Conservation (phyloP, 176 grass and related monocot genomes). For the Zoysia pacifica region DNA sequence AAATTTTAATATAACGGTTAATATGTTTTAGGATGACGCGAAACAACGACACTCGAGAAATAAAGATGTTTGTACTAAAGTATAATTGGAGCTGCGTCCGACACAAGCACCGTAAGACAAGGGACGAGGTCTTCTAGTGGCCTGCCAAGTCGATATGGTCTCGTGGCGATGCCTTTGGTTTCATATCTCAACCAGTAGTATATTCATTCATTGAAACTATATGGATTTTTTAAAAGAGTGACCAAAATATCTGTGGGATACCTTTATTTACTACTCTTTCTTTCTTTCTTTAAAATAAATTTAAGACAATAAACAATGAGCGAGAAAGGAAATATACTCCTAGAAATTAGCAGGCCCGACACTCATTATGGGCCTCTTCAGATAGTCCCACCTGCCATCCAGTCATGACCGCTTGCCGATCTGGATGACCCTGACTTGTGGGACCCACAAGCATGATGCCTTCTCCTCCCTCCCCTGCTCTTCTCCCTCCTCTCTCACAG, state of each 20-base stretch:
- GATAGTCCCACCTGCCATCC: background rate
- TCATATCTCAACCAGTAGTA: background rate
- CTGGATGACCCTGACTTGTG: background rate
- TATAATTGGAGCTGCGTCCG: background rate
- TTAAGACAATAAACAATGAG: too few species aligned
- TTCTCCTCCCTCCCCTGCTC: background rate
- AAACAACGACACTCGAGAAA: too few species aligned
- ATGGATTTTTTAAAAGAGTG: background rate
- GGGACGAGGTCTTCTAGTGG: background rate
- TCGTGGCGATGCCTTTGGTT: background rate
- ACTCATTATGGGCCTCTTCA: background rate
- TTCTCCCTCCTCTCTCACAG: constrained; percentile 9
- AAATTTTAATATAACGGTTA: too few species aligned
- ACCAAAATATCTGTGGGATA: background rate
- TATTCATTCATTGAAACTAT: background rate
- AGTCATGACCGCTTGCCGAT: background rate
- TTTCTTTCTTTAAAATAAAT: too few species aligned
- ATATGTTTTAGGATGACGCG: too few species aligned
- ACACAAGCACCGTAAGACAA: constrained; percentile 29
- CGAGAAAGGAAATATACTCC: too few species aligned
- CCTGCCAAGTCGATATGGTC: constrained; percentile 1
- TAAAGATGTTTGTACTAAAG: background rate
- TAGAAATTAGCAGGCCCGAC: background rate
- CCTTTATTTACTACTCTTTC: too few species aligned
- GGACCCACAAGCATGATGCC: background rate